Conservation (phyloP, 495 filamentous ascomycete genomes). For the Oidiodendron maius region DNA sequence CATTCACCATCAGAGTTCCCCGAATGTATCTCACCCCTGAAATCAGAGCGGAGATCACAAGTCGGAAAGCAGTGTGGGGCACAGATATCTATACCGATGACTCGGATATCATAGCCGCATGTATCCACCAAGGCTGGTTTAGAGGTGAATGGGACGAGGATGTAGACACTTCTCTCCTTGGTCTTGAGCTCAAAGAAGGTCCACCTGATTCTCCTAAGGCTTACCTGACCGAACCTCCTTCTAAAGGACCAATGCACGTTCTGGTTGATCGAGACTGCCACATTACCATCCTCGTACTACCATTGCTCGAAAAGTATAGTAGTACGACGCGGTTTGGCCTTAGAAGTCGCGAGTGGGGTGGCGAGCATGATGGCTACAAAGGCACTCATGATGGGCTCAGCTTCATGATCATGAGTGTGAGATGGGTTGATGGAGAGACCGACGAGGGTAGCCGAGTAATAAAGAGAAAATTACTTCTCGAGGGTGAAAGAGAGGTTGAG, state of each 20-base stretch:
- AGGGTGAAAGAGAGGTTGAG: slow-evolving; percentile 18
- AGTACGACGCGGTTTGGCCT: slow-evolving; percentile 71
- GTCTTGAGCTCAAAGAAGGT: slow-evolving; percentile 35
- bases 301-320: slow-evolving; percentile 68
- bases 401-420: slow-evolving; percentile 70
- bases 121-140: slow-evolving; percentile 90
- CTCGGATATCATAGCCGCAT: slow-evolving; percentile 86
- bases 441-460: slow-evolving; percentile 11
- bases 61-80: slow-evolving; percentile 77
- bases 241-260: slow-evolving; percentile 24
- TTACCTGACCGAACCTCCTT: slow-evolving; percentile 10
- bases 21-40: slow-evolving; percentile 63
- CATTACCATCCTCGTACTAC: slow-evolving; percentile 78
- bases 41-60: slow-evolving; percentile 75
- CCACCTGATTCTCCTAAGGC: slow-evolving; percentile 23
- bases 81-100: slow-evolving; percentile 94
- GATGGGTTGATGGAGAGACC: slow-evolving; percentile 70
- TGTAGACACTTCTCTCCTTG: slow-evolving; percentile 59
- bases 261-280: slow-evolving; percentile 69
- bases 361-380: slow-evolving; percentile 68
- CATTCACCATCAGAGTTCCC: slow-evolving; percentile 80
- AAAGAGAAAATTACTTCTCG: slow-evolving; percentile 14
- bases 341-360: slow-evolving; percentile 68
- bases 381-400: slow-evolving; percentile 80
- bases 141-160: slow-evolving; percentile 80